These are phyloP conservation scores for Aspergillus sojae DNA, from an alignment of 2,329 filamentous ascomycete genomes.

Conservation along the genomic window DNA sequence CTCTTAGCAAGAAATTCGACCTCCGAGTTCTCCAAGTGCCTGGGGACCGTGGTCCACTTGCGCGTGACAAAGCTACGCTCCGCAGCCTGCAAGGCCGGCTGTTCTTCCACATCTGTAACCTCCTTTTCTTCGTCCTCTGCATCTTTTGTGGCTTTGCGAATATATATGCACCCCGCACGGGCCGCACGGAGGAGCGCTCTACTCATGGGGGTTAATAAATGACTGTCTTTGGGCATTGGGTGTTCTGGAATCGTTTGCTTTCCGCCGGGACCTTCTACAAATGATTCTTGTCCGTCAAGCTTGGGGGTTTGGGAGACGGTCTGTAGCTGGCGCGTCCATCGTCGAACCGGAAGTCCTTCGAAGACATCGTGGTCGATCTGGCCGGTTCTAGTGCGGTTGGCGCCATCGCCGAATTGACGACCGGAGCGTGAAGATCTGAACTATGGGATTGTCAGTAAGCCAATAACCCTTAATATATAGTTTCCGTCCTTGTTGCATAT, in stretches of 20 bases:
- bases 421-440: slow-evolving; percentile 60
- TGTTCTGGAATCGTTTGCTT: slow-evolving; percentile 64
- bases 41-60: slow-evolving; percentile 61
- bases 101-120: slow-evolving; percentile 37
- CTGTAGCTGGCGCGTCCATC: slow-evolving; percentile 78
- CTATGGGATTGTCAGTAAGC: slow-evolving; percentile 37
- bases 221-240: slow-evolving; percentile 84
- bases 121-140: slow-evolving; percentile 42
- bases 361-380: slow-evolving; percentile 68
- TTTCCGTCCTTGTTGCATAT: neutral
- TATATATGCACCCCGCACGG: slow-evolving; percentile 74
- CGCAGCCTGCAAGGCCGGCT: slow-evolving; percentile 26
- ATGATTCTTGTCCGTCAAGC: slow-evolving; percentile 57
- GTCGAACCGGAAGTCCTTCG: slow-evolving; percentile 80
- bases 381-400: slow-evolving; percentile 43
- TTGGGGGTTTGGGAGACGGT: slow-evolving; percentile 67
- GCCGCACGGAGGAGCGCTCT: slow-evolving; percentile 82
- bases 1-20: slow-evolving; percentile 65
- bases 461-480: neutral
- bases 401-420: slow-evolving; percentile 55
- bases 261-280: slow-evolving; percentile 29
- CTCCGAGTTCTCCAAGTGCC: slow-evolving; percentile 60
- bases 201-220: slow-evolving; percentile 75
- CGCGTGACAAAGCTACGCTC: slow-evolving; percentile 58
- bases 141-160: slow-evolving; percentile 60